Evolutionary conservation across 306 rosid species (phyloP).

Genomic region (Hylodesmum podocarpum): DNA sequence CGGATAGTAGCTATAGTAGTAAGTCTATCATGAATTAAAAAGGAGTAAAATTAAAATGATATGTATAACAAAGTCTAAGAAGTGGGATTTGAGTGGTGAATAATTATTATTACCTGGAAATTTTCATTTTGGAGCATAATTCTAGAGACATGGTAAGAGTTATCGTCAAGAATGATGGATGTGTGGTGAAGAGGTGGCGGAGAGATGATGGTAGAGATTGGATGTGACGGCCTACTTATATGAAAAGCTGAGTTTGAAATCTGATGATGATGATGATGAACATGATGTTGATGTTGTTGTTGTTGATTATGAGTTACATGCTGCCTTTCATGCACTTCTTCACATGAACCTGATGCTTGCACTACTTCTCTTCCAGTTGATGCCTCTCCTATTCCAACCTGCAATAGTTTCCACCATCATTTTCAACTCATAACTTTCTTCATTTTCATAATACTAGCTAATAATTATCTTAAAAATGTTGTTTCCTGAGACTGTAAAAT

Average conservation of each 20-base stretch:
- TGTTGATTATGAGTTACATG: constrained; percentile 47
- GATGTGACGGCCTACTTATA: constrained; percentile 66
- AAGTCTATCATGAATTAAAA: not conserved
- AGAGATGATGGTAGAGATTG: constrained; percentile 71
- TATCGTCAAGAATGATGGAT: constrained; percentile 76
- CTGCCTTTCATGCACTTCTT: constrained; percentile 51
- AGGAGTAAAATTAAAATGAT: not conserved
- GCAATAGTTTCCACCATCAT: constrained; percentile 24
- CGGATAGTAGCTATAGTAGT: not conserved
- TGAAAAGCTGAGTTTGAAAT: constrained; percentile 62
- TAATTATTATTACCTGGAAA: constrained; percentile 94
- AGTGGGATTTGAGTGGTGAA: constrained; percentile 16
- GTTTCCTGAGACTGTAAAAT: too few species aligned
- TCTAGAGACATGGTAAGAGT: constrained; percentile 62
- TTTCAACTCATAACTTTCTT: not conserved
- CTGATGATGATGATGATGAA: constrained; percentile 47
- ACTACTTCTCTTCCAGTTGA: constrained; percentile 61
- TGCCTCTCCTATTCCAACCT: constrained; percentile 86
- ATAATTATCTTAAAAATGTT: not conserved
- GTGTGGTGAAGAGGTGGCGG: constrained; percentile 77
- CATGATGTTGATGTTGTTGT: constrained; percentile 46
- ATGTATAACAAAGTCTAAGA: not conserved
- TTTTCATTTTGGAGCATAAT: constrained; percentile 76
- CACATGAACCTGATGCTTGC: constrained; percentile 53
- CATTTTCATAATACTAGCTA: too few species aligned